These are phyloP conservation scores for Tetradesmus obliquus DNA, from an alignment of 139 green algal species.

Conservation along the genomic window DNA sequence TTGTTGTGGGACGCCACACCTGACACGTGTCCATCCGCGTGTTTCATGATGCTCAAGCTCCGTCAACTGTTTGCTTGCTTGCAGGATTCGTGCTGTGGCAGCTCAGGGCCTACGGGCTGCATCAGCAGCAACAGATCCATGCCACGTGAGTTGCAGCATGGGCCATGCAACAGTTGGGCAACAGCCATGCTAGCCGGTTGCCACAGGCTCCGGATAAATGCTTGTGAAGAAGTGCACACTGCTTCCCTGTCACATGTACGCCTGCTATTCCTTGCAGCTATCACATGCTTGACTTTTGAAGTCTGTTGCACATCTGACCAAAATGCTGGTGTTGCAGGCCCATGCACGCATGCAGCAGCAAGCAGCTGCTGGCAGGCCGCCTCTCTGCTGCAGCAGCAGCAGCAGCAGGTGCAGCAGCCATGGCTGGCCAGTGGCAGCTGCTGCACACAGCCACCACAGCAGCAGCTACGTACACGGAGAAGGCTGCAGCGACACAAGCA, in stretches of 20 bases:
- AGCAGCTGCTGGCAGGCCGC: neutral
- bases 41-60: neutral
- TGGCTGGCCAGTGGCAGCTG: neutral
- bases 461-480: neutral
- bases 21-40: neutral
- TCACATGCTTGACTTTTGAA: too few species aligned
- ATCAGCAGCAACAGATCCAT: neutral
- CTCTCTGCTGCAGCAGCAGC: neutral
- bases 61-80: neutral
- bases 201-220: neutral
- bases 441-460: neutral
- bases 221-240: neutral
- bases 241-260: too few species aligned
- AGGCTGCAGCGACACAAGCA: neutral
- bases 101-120: neutral
- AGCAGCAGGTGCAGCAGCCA: conserved; percentile 21
- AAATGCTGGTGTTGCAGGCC: neutral
- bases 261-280: too few species aligned
- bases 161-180: neutral
- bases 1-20: neutral
- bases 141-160: neutral
- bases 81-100: neutral
- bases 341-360: neutral
- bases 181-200: neutral
- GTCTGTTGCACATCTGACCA: too few species aligned